phyloP scores from a whole-genome alignment of 805 yeast species.

The Teunomyces gatunensis region DNA sequence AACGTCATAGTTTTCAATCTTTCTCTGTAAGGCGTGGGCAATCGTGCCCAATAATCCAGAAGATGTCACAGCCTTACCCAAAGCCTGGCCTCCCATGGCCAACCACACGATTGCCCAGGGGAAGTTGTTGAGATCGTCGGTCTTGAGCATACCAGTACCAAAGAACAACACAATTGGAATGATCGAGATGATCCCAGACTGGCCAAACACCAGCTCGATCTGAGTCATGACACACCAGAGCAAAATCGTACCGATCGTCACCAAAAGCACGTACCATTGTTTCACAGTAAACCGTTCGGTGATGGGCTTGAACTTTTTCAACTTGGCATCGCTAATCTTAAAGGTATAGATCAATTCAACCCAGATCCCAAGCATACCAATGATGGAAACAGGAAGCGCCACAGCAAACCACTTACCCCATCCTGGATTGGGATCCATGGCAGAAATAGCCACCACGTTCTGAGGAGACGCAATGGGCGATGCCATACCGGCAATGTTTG shows the following conservation, averaged over 20 bases:
- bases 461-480: slow-evolving; percentile 98
- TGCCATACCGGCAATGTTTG: slow-evolving; percentile 95
- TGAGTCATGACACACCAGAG: slow-evolving; percentile 50
- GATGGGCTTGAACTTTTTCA: slow-evolving; percentile 47
- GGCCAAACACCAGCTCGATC: slow-evolving; percentile 43
- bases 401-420: slow-evolving; percentile 96
- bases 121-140: slow-evolving; percentile 48
- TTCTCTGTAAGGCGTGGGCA: slow-evolving; percentile 43
- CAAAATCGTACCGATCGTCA: slow-evolving; percentile 43
- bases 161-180: slow-evolving; percentile 49
- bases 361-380: slow-evolving; percentile 72
- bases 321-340: slow-evolving; percentile 46
- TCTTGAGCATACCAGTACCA: slow-evolving; percentile 48
- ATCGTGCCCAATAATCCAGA: slow-evolving; percentile 48
- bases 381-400: slow-evolving; percentile 72
- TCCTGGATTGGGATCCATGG: slow-evolving; percentile 72
- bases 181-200: slow-evolving; percentile 47
- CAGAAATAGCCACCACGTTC: slow-evolving; percentile 83
- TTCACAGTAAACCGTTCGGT: slow-evolving; percentile 43
- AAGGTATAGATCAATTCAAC: slow-evolving; percentile 64
- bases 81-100: slow-evolving; percentile 56
- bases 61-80: slow-evolving; percentile 50
- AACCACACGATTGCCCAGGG: slow-evolving; percentile 56
- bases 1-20: slow-evolving; percentile 41
- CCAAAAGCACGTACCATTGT: slow-evolving; percentile 42